Conservation (phyloP, 805 yeast genomes). For the Saturnispora mendoncae region DNA sequence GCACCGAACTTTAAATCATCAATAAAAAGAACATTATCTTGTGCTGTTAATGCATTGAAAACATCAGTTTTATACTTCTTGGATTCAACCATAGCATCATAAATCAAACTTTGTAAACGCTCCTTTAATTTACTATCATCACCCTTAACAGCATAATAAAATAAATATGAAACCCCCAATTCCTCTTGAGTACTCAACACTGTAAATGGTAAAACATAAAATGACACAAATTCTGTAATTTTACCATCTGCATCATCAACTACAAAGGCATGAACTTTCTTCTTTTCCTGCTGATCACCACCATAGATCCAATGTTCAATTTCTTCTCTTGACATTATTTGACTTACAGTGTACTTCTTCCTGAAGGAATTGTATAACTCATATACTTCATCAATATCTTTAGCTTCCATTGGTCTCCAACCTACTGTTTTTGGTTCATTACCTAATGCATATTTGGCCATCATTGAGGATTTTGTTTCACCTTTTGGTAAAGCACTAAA, state of each 20-base stretch:
- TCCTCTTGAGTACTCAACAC: constrained; percentile 66
- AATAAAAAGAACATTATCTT: constrained; percentile 80
- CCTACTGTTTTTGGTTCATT: constrained; percentile 41
- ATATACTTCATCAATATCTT: constrained; percentile 59
- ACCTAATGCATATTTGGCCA: constrained; percentile 52
- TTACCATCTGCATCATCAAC: constrained; percentile 51
- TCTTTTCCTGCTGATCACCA: constrained; percentile 34
- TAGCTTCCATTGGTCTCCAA: constrained; percentile 45
- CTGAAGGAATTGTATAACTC: constrained; percentile 56
- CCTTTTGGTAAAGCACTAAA: constrained; percentile 72
- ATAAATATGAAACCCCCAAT: constrained; percentile 79
- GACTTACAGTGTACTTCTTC: constrained; percentile 61
- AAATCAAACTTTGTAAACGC: constrained; percentile 23
- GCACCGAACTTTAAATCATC: constrained; percentile 79
- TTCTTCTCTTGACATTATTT: constrained; percentile 56
- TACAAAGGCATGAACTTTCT: constrained; percentile 62
- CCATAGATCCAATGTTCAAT: constrained; percentile 77
- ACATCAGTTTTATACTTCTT: constrained; percentile 70
- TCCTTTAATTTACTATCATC: constrained; percentile 26
- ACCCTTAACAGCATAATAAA: constrained; percentile 71
- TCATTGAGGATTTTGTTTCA: constrained; percentile 59
- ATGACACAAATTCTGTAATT: constrained; percentile 84
- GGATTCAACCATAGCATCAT: constrained; percentile 46
- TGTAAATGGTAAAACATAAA: constrained; percentile 80
- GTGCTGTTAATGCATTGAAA: constrained; percentile 84